phyloP scores from a whole-genome alignment of 768 basidiomycete genomes.

The Arthromyces matolae region DNA sequence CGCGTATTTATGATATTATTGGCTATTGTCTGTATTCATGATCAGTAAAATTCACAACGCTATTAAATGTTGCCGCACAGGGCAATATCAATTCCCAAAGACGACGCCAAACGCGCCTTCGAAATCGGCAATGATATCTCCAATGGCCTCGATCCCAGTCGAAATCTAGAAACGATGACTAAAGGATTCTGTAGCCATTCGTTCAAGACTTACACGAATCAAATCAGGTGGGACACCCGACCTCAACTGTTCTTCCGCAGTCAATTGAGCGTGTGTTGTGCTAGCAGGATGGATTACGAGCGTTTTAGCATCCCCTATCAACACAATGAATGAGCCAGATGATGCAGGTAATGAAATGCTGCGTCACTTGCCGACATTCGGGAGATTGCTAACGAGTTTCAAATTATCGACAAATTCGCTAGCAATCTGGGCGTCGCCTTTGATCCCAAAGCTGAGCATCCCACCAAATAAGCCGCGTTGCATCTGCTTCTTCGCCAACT shows the following conservation, averaged over 20 bases:
- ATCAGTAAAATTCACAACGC: neutral
- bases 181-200: neutral
- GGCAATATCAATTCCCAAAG: neutral
- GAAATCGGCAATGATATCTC: slow-evolving; percentile 5
- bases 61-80: neutral
- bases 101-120: neutral
- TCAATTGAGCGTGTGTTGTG: slow-evolving; percentile 74
- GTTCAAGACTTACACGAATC: slow-evolving; percentile 49
- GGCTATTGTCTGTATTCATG: too few relatives aligned
- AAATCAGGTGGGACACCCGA: slow-evolving; percentile 76
- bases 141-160: slow-evolving; percentile 4
- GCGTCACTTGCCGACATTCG: slow-evolving; percentile 58
- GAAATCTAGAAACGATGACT: neutral
- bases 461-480: slow-evolving; percentile 60
- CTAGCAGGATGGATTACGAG: slow-evolving; percentile 76
- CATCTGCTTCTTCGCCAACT: slow-evolving; percentile 52
- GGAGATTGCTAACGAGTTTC: slow-evolving; percentile 66
- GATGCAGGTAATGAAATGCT: neutral
- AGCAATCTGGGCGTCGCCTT: slow-evolving; percentile 48
- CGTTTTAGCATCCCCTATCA: slow-evolving; percentile 66
- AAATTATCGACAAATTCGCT: slow-evolving; percentile 67
- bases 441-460: slow-evolving; percentile 74
- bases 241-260: slow-evolving; percentile 51
- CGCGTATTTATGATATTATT: too few relatives aligned
- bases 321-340: neutral